Percentiles rank a stretch among this genome's conserved stretches.
Evolutionary conservation across 768 basidiomycete genomes (phyloP).

Genomic region (Naganishia randhawae): DNA sequence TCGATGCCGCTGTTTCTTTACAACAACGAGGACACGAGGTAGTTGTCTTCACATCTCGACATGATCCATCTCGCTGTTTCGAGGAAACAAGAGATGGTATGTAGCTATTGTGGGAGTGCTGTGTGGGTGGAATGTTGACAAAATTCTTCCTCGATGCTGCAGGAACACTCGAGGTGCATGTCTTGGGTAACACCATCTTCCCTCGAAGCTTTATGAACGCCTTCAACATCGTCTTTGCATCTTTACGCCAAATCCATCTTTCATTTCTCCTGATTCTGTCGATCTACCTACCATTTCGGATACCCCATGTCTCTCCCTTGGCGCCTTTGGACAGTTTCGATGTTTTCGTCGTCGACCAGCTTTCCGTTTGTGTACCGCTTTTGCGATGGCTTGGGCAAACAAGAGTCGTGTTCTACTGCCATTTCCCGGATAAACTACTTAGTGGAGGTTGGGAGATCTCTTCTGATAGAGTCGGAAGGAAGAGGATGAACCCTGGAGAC

Average conservation of each 20-base stretch:
- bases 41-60: constrained; percentile 87
- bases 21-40: constrained; percentile 79
- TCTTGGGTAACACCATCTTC: constrained; percentile 66
- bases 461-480: constrained; percentile 48
- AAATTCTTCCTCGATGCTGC: neutral
- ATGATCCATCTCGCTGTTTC: constrained; percentile 81
- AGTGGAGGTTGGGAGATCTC: constrained; percentile 47
- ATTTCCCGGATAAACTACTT: constrained; percentile 93
- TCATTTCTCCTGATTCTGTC: constrained; percentile 61
- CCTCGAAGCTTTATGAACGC: constrained; percentile 65
- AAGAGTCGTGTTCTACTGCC: constrained; percentile 94
- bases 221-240: constrained; percentile 83
- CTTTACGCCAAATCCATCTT: constrained; percentile 81
- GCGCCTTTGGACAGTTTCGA: constrained; percentile 55
- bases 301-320: constrained; percentile 31
- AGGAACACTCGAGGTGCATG: constrained; percentile 77
- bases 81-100: constrained; percentile 87
- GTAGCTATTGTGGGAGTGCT: constrained; percentile 33
- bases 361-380: constrained; percentile 85
- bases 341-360: constrained; percentile 90
- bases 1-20: constrained; percentile 87
- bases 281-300: constrained; percentile 34
- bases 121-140: neutral
- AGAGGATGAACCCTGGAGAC: constrained; percentile 54
- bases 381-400: constrained; percentile 64